phyloP scores from a whole-genome alignment of 331 rosid genomes.

The Spiraea crenata region DNA sequence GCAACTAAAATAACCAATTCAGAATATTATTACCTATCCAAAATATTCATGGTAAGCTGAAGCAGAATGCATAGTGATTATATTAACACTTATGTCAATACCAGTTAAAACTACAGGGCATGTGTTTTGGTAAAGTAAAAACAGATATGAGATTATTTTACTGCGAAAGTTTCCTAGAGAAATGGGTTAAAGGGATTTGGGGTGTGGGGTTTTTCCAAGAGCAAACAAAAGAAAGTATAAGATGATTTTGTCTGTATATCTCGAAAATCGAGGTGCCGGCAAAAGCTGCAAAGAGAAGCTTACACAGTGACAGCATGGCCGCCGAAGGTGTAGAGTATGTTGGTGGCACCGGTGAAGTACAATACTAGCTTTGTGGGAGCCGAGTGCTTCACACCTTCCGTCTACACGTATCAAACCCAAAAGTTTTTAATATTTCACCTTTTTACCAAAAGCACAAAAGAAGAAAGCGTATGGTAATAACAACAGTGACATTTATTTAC shows the following conservation, averaged over 20 bases:
- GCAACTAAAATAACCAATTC: neutral
- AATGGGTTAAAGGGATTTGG: neutral
- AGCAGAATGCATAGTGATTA: no score
- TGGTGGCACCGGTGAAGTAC: conserved; percentile 98
- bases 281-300: conserved; percentile 59
- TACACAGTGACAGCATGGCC: conserved; percentile 99
- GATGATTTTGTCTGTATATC: conserved; percentile 40
- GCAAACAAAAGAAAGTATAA: no score
- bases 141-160: neutral
- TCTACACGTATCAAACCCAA: conserved; percentile 31
- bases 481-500: conserved; percentile 26
- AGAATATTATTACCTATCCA: no score
- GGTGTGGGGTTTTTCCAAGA: no score
- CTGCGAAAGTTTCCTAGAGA: conserved; percentile 15
- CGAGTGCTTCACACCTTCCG: conserved; percentile 59
- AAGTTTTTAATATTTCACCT: neutral
- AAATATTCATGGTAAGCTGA: no score
- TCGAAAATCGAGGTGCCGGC: conserved; percentile 40
- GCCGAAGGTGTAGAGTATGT: conserved; percentile 95
- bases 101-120: neutral
- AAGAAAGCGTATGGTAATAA: neutral
- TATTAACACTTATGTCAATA: no score
- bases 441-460: neutral
- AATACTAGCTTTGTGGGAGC: conserved; percentile 76
- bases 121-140: neutral